A percentile compares a stretch with the other conserved stretches of the same genome.
phyloP scores from a whole-genome alignment of 495 filamentous ascomycete genomes.

The Aspergillus indologenus region DNA sequence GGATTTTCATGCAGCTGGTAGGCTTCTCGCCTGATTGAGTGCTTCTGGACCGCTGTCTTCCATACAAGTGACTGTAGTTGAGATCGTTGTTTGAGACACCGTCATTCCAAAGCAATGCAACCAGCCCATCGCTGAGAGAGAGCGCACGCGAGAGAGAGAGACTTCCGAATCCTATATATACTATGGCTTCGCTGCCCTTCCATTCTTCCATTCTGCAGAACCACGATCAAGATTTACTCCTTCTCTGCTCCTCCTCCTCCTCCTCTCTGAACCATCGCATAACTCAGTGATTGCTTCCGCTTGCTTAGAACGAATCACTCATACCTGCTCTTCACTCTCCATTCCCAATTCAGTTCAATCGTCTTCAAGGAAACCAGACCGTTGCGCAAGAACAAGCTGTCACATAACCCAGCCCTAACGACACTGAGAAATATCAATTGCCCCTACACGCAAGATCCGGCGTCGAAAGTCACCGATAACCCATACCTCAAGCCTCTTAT shows the following conservation, averaged over 20 bases:
- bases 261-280: neutral
- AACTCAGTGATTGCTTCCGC: neutral
- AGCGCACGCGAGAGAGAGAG: neutral
- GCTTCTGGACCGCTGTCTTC: slow-evolving; percentile 11
- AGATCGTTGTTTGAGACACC: slow-evolving; percentile 14
- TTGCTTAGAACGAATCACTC: neutral
- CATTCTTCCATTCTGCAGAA: neutral
- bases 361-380: neutral
- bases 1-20: slow-evolving; percentile 17
- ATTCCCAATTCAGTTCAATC: neutral
- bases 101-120: slow-evolving; percentile 14
- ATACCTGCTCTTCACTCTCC: neutral
- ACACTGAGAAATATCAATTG: neutral
- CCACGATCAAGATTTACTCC: neutral
- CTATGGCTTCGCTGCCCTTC: slow-evolving; percentile 23
- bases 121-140: slow-evolving; percentile 11
- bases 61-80: slow-evolving; percentile 7
- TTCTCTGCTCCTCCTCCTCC: slow-evolving; percentile 2
- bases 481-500: neutral
- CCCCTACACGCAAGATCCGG: neutral
- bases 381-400: neutral
- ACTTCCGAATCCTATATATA: slow-evolving; percentile 24
- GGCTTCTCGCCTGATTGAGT: slow-evolving; percentile 7
- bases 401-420: neutral
- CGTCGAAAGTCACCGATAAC: neutral